A percentile compares a stretch with the other conserved stretches of the same genome.
Conservation (phyloP, 1,284 basidiomycete species). For the Fomes fomentarius region DNA sequence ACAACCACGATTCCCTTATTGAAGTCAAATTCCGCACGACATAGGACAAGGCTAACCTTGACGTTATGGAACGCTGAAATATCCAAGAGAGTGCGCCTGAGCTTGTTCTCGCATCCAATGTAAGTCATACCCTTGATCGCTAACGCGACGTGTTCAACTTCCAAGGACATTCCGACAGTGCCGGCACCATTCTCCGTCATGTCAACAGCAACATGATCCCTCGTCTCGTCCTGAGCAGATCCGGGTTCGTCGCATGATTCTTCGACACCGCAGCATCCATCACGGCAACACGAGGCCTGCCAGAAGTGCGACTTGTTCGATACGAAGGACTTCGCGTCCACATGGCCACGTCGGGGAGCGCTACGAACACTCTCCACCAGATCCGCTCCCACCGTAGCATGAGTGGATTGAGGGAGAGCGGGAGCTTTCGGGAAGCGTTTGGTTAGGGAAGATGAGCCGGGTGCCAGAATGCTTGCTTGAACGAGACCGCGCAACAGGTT, state of each 20-base stretch:
- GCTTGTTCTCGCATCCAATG: conserved; percentile 38
- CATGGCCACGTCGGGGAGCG: conserved; percentile 16
- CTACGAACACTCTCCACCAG: conserved; percentile 17
- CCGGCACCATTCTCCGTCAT: conserved; percentile 15
- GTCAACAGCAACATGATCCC: conserved; percentile 16
- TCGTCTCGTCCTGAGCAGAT: conserved; percentile 13
- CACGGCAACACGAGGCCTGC: conserved; percentile 25
- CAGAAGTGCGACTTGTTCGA: conserved; percentile 11
- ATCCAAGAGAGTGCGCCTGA: conserved; percentile 28
- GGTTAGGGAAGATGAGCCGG: conserved; percentile 11
- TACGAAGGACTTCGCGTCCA: not conserved
- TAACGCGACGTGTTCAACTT: conserved; percentile 28
- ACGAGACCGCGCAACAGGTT: conserved; percentile 6
- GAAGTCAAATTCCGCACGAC: conserved; percentile 37
- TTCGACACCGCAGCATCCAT: conserved; percentile 18
- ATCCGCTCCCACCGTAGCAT: conserved; percentile 26
- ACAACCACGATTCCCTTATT: conserved; percentile 25
- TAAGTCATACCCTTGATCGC: conserved; percentile 38
- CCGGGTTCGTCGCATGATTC: not conserved
- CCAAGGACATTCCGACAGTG: too few species aligned
- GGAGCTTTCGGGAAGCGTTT: conserved; percentile 14
- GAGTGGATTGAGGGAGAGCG: conserved; percentile 22
- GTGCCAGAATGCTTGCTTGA: conserved; percentile 16
- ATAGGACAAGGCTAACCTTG: conserved; percentile 38
- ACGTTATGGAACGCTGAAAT: conserved; percentile 30